Base-by-base conservation (phyloP, 257 asterid genomes). In the Nicotiana attenuata region DNA sequence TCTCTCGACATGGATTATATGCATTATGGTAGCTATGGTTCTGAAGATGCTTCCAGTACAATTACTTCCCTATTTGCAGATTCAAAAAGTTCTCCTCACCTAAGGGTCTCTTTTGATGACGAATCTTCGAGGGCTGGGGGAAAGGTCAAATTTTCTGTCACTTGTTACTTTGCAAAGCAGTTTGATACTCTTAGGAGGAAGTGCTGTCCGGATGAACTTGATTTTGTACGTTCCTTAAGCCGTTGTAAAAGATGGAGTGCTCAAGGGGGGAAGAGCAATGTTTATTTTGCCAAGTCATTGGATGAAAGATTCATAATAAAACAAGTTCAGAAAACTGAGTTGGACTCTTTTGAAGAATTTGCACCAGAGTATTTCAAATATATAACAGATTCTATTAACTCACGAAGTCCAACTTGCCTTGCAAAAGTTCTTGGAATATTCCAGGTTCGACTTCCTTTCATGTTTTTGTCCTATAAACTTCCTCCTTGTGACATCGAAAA, bases 241-340 rank as follows among this genome's bases (percentile, higher is more conserved):
- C 96, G 99, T 38, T 96, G 97, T 83, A 90, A 57, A 87, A 88
- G 90, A 85, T 96, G 99, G 99, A 88, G 95, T 47, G 98, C 98
- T 1, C 98, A 96, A 85, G 99, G 99, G 20, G 99, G 99, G 59
- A 96, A 96, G 85, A 96, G 99, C 87, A 96, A 96, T 26, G 99
- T 96, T 50, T 96, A 90, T 83, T 96, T 96, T 28, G 99, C 99
- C 11, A 92, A 92, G 88, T 90, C 98, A 4, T 86, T 90, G 55
- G 98, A 96, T 81, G 99, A 92, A 14, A 91, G 99, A 38, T 92
- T 96, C 85, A 90, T 94, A 66, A 89, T 96, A 57, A 96, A 96
- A 82, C 99, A 94, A 88, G 98, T 94, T 19, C 89, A 98, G 1
- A 96, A 93, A 82, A 96, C 97, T 2, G 99, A 96, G 93, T 83